phyloP scores from a whole-genome alignment of 306 rosid genomes.

The Fragaria nilgerrensis region DNA sequence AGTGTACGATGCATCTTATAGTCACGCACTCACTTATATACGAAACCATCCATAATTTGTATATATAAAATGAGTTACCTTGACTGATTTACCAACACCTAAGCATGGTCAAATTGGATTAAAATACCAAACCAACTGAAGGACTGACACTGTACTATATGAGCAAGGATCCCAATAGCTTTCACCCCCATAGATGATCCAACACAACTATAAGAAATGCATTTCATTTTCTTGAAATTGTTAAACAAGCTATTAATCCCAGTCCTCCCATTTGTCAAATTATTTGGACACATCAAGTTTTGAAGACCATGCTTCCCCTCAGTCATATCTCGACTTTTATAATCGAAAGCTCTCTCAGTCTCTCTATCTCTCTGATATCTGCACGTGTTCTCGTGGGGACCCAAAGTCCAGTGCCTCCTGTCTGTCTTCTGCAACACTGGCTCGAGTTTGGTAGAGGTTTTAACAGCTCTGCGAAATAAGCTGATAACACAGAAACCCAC shows the following conservation, averaged over 20 bases:
- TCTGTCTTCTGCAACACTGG: constrained; percentile 34
- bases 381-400: constrained; percentile 48
- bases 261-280: constrained; percentile 12
- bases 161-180: constrained; percentile 30
- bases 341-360: neutral
- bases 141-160: neutral
- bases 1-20: neutral
- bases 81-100: constrained; percentile 10
- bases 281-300: neutral
- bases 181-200: constrained; percentile 10
- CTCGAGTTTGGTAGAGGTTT: constrained; percentile 37
- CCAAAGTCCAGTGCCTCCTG: constrained; percentile 25
- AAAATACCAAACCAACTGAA: neutral
- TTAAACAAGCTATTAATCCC: neutral
- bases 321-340: constrained; percentile 6
- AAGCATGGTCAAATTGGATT: constrained; percentile 26
- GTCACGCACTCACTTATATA: neutral
- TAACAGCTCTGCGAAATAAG: constrained; percentile 34
- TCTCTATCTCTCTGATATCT: neutral
- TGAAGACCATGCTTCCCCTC: neutral
- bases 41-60: neutral
- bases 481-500: constrained; percentile 21
- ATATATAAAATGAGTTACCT: neutral
- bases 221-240: constrained; percentile 18
- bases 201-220: constrained; percentile 1